Base-by-base conservation (phyloP, 495 filamentous ascomycete genomes). In the Daldinia grandis region DNA sequence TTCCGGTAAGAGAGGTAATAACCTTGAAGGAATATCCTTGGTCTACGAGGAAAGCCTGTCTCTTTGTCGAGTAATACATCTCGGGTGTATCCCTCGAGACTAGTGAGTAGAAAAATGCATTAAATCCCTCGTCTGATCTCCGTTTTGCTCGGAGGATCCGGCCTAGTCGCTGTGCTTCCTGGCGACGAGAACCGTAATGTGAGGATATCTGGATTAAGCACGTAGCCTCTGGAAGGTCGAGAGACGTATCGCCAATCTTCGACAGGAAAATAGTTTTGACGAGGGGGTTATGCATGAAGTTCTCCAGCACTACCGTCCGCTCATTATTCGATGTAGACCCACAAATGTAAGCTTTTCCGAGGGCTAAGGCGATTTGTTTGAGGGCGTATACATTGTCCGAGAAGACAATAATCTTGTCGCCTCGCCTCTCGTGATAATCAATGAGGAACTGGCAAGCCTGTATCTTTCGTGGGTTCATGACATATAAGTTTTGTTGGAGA, bases 1-100 rank as follows among this genome's bases (percentile, higher is more conserved):
- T 93, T 27, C 95, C 95, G 72, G 93, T 89, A 6, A 99, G 85
- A 75, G 97, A 93, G 1, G 95, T 98, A 78, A 99, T 99, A 64
- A 99, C 95, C 79, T 98, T 98, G 86, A 98, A 98, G 19, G 95
- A 95, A 79, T 99, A 99, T 37, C 95, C 95, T 78, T 99, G 95
- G 72, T 99, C 95, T 54, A 99, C 94, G 3, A 99, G 86, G 85
- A 99, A 99, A 27, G 95, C 96, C 77, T 99, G 95, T 21, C 95
- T 89, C 81, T 98, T 98, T 40, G 92, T 92, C 5, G 95, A 98
- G 82, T 97, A 99, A 78, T 90, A 95, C 96, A 99, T 98, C 81
- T 99, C 95, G 58, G 93, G 88, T 1, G 95, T 99, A 78, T 98
- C 95, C 78, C 98, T 98, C 9, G 92, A 95, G 31, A 99, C 95